Percentiles rank a stretch among this genome's conserved stretches.
These are phyloP conservation scores for Cercospora nicotianae DNA, from an alignment of 2,329 filamentous ascomycete species.

Conservation along the genomic window DNA sequence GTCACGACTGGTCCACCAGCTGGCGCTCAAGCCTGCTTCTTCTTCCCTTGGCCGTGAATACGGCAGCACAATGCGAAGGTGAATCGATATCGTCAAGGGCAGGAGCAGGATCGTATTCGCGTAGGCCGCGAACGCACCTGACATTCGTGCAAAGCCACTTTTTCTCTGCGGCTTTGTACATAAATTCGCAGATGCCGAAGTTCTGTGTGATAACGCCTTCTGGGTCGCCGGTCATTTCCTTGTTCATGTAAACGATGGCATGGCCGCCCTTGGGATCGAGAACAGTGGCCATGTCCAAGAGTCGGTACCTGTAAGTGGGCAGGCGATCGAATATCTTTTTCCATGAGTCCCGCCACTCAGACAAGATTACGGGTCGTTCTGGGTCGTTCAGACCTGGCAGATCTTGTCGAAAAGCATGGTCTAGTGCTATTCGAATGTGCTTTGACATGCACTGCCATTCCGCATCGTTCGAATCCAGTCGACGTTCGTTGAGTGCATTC, in stretches of 20 bases:
- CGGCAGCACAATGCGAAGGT: background rate
- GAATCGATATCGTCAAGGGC: background rate
- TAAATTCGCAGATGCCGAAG: background rate
- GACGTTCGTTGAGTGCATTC: background rate
- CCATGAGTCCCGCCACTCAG: background rate
- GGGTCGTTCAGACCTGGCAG: background rate
- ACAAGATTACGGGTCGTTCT: background rate
- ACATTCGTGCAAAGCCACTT: background rate
- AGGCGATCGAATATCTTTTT: background rate
- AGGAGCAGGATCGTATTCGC: background rate
- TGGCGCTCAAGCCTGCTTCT: background rate
- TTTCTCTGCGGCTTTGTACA: background rate
- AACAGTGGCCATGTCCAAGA: background rate
- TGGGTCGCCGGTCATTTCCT: background rate
- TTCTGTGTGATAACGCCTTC: background rate
- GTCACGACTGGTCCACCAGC: background rate
- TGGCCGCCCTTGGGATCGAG: background rate
- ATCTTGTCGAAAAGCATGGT: background rate
- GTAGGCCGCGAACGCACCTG: background rate
- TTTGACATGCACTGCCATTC: background rate
- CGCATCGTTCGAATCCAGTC: background rate
- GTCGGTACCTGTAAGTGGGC: background rate
- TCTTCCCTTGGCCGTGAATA: background rate
- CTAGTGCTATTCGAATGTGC: background rate
- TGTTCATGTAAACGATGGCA: background rate